A percentile compares a stretch with the other conserved stretches of the same genome.
Evolutionary conservation across 164 flowering plant species (phyloP).

Genomic region (Taxillus chinensis): DNA sequence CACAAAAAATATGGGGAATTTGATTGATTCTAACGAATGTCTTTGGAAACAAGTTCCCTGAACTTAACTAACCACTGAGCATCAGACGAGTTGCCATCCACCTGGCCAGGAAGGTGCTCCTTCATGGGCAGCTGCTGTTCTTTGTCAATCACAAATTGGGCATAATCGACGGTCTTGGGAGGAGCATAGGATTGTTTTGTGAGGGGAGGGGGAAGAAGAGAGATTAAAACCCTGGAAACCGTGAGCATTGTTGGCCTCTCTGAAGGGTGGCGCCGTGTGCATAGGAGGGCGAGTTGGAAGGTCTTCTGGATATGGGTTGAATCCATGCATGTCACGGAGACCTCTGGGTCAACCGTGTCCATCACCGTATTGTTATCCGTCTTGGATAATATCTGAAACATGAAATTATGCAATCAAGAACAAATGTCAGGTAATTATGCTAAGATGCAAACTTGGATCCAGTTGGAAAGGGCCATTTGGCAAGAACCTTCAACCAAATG

Average conservation of each 20-base stretch:
- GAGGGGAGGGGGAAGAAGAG: constrained; percentile 50
- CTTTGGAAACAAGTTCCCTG: constrained; percentile 68
- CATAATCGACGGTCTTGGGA: constrained; percentile 37
- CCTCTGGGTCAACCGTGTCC: constrained; percentile 92
- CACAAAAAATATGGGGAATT: not conserved
- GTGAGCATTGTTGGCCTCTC: constrained; percentile 92
- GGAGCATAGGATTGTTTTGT: constrained; percentile 23
- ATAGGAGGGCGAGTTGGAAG: constrained; percentile 80
- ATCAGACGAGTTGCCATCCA: constrained; percentile 46
- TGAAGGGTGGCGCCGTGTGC: constrained; percentile 57
- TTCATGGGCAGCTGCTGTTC: constrained; percentile 14
- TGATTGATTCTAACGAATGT: constrained; percentile 21
- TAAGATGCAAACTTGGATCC: no score
- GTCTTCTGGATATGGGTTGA: constrained; percentile 51
- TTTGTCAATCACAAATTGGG: constrained; percentile 36
- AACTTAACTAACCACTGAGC: constrained; percentile 75
- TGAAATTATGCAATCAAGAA: not conserved
- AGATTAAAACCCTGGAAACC: constrained; percentile 57
- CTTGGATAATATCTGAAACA: constrained; percentile 62
- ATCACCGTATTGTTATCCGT: constrained; percentile 76
- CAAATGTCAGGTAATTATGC: not conserved
- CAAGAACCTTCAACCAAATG: no score
- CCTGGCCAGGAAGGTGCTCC: constrained; percentile 13
- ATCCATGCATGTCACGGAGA: constrained; percentile 82
- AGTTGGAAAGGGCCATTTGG: no score